phyloP scores from a whole-genome alignment of 345 rosid species.

The Brassica juncea region DNA sequence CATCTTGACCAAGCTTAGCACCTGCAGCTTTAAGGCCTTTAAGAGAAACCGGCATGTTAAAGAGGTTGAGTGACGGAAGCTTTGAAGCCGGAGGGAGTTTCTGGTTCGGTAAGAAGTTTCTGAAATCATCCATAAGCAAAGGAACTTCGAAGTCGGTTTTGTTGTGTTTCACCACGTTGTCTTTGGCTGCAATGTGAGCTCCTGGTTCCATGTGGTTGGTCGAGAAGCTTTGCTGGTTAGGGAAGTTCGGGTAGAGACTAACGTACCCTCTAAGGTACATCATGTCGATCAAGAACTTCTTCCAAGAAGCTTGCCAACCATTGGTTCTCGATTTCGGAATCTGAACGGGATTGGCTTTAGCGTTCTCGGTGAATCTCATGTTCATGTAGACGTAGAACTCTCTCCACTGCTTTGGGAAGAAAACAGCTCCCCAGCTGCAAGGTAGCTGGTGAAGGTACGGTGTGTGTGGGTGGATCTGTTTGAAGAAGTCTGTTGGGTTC shows the following conservation, averaged over 20 bases:
- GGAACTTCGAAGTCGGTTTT: slow-evolving; percentile 92
- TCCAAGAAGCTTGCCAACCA: slow-evolving; percentile 99
- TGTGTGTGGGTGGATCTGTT: slow-evolving; percentile 78
- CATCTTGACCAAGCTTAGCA: slow-evolving; percentile 91
- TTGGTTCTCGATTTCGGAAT: slow-evolving; percentile 93
- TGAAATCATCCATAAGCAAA: slow-evolving; percentile 71
- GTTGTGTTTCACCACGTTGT: slow-evolving; percentile 79
- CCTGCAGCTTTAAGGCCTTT: slow-evolving; percentile 96
- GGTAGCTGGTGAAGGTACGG: slow-evolving; percentile 97
- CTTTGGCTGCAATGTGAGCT: slow-evolving; percentile 90
- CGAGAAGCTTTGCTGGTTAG: slow-evolving; percentile 86
- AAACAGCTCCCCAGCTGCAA: slow-evolving; percentile 98
- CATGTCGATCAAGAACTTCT: slow-evolving; percentile 93
- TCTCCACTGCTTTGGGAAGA: slow-evolving; percentile 99
- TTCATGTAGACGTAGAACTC: slow-evolving; percentile 98
- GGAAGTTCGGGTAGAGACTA: slow-evolving; percentile 91
- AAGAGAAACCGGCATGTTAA: slow-evolving; percentile 87
- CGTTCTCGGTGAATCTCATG: slow-evolving; percentile 92
- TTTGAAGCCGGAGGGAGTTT: slow-evolving; percentile 83
- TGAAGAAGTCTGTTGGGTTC: slow-evolving; percentile 89
- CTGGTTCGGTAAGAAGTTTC: slow-evolving; percentile 58
- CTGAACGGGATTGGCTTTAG: slow-evolving; percentile 88
- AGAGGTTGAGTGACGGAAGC: slow-evolving; percentile 80
- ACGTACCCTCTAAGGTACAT: slow-evolving; percentile 98
- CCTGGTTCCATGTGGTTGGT: slow-evolving; percentile 99